Percentiles rank a stretch among this genome's conserved stretches.
Conservation (phyloP, 2,329 filamentous ascomycete genomes). For the Pyrenophora teres region DNA sequence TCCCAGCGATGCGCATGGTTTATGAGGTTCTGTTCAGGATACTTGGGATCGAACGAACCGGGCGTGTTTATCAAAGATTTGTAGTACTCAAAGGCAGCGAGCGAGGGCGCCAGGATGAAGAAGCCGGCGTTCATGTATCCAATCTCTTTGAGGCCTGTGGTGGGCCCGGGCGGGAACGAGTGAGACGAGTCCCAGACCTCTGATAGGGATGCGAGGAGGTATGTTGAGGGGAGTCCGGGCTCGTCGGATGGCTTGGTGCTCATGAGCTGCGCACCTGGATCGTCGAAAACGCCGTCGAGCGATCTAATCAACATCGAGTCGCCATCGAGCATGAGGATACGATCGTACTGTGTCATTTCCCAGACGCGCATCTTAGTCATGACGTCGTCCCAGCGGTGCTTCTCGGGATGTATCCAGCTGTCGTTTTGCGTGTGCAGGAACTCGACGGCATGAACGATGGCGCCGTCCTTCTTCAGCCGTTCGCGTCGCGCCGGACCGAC, state of each 20-base stretch:
- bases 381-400: conserved; percentile 40
- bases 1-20: conserved; percentile 44
- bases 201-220: conserved; percentile 42
- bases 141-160: conserved; percentile 33
- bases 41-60: conserved; percentile 38
- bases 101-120: conserved; percentile 42
- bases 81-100: conserved; percentile 42
- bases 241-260: conserved; percentile 3
- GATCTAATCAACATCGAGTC: conserved; percentile 40
- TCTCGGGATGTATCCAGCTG: conserved; percentile 22
- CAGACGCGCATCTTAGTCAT: conserved; percentile 49
- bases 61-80: conserved; percentile 32
- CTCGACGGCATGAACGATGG: conserved; percentile 32
- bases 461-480: conserved; percentile 32
- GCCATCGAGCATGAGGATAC: conserved; percentile 45
- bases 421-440: conserved; percentile 23
- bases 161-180: conserved; percentile 41
- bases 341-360: conserved; percentile 45
- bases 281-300: conserved; percentile 45
- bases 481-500: conserved; percentile 26
- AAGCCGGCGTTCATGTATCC: conserved; percentile 48
- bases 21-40: conserved; percentile 47
- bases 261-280: conserved; percentile 29
- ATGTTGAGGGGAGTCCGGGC: conserved; percentile 32
- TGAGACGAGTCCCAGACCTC: conserved; percentile 41